Evolutionary conservation across 2,329 filamentous ascomycete genomes (phyloP).

Genomic region (Blumeria hordei): DNA sequence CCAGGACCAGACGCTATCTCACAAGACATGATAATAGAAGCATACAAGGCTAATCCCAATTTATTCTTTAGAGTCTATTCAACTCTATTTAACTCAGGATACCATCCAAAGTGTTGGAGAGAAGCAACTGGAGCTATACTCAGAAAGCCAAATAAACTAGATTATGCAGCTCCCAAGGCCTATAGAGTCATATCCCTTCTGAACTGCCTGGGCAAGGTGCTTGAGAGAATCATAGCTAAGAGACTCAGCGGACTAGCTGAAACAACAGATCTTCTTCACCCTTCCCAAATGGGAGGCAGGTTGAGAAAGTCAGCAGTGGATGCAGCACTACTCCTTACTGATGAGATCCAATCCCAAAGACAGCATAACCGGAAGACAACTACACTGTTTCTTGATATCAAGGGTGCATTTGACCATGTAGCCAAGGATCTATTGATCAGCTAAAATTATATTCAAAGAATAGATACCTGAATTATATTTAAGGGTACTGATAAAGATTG

Average conservation of each 20-base stretch:
- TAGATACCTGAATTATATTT: too few species aligned
- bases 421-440: neutral
- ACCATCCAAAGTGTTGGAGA: neutral
- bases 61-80: neutral
- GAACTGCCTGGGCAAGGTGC: neutral
- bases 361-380: neutral
- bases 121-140: constrained; percentile 1
- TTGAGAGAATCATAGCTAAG: neutral
- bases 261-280: neutral
- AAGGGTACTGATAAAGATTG: too few species aligned
- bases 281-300: neutral
- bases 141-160: neutral
- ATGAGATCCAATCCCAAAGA: neutral
- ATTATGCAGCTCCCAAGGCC: neutral
- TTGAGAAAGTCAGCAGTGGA: neutral
- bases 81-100: neutral
- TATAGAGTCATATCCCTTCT: constrained; percentile 1
- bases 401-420: neutral
- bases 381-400: neutral
- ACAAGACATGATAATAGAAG: neutral
- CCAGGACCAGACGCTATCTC: neutral
- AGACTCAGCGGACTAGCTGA: neutral
- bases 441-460: too few species aligned
- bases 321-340: neutral
- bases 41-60: neutral